Evolutionary conservation across 495 filamentous ascomycete genomes (phyloP).

Genomic region (Tuber umbilicatum): DNA sequence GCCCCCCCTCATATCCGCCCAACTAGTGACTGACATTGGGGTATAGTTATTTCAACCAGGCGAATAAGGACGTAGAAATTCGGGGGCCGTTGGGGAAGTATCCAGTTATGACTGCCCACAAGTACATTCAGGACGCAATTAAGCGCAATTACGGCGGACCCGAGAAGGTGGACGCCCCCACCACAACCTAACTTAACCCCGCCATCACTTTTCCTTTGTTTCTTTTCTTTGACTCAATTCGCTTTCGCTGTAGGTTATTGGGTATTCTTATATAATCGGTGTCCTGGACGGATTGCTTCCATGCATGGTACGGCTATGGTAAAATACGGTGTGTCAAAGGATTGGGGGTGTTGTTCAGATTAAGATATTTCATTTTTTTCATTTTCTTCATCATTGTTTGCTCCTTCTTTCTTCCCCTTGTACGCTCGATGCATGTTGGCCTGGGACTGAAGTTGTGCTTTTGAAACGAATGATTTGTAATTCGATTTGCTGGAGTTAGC

Average conservation of each 20-base stretch:
- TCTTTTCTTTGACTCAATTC: background rate
- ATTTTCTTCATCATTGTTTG: background rate
- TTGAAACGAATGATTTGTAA: background rate
- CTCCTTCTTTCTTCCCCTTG: background rate
- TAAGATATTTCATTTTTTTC: background rate
- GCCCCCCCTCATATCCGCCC: background rate
- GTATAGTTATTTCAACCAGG: conserved; percentile 56
- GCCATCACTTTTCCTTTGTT: background rate
- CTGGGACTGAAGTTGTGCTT: background rate
- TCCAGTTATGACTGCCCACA: conserved; percentile 52
- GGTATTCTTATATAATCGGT: conserved; percentile 5
- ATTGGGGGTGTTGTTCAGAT: background rate
- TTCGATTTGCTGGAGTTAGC: background rate
- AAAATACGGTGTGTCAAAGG: background rate
- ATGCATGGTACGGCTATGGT: too few relatives aligned
- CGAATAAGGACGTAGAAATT: conserved; percentile 54
- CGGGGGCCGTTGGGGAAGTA: conserved; percentile 59
- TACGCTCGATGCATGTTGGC: background rate
- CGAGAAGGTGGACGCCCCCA: conserved; percentile 39
- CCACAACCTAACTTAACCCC: background rate
- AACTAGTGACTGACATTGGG: background rate
- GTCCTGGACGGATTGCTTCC: background rate
- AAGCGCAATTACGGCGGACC: conserved; percentile 50
- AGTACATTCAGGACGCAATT: conserved; percentile 56
- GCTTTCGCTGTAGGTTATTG: background rate